Evolutionary conservation across 2,329 filamentous ascomycete species (phyloP).

Genomic region (Trichoderma guizhouense): DNA sequence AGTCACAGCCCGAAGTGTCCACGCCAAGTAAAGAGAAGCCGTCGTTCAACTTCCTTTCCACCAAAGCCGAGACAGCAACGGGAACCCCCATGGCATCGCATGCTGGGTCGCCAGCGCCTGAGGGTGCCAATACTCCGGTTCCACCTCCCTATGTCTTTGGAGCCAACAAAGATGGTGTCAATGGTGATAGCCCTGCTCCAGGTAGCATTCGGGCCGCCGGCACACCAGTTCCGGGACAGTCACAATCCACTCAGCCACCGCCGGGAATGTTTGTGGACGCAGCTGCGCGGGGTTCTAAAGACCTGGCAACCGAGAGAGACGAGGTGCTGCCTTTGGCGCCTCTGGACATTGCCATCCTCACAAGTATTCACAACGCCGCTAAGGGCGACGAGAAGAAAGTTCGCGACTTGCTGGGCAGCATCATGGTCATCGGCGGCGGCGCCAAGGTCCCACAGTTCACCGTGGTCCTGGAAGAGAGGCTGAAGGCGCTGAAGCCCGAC

Average conservation of each 20-base stretch:
- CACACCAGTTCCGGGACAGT: conserved; percentile 39
- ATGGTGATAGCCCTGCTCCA: conserved; percentile 52
- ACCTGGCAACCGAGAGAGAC: conserved; percentile 68
- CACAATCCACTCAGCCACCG: conserved; percentile 36
- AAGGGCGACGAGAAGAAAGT: conserved; percentile 89
- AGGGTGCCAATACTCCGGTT: conserved; percentile 66
- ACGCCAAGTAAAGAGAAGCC: conserved; percentile 62
- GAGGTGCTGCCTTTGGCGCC: conserved; percentile 76
- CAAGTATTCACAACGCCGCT: conserved; percentile 81
- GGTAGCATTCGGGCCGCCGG: conserved; percentile 50
- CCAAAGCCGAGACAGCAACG: conserved; percentile 63
- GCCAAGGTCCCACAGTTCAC: conserved; percentile 78
- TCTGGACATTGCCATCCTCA: conserved; percentile 85
- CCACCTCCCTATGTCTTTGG: conserved; percentile 57
- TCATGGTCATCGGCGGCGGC: conserved; percentile 87
- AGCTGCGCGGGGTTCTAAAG: conserved; percentile 47
- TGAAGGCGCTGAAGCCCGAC: conserved; percentile 64
- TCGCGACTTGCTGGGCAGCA: conserved; percentile 81
- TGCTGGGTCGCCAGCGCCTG: conserved; percentile 82
- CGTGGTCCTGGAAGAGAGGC: conserved; percentile 75
- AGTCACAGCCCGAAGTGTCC: conserved; percentile 46
- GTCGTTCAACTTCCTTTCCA: conserved; percentile 64
- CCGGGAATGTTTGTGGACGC: conserved; percentile 50
- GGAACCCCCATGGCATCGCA: conserved; percentile 81
- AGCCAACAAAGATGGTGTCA: conserved; percentile 41